Evolutionary conservation across 805 yeast genomes (phyloP).

Genomic region (Zygotorulaspora sp.): DNA sequence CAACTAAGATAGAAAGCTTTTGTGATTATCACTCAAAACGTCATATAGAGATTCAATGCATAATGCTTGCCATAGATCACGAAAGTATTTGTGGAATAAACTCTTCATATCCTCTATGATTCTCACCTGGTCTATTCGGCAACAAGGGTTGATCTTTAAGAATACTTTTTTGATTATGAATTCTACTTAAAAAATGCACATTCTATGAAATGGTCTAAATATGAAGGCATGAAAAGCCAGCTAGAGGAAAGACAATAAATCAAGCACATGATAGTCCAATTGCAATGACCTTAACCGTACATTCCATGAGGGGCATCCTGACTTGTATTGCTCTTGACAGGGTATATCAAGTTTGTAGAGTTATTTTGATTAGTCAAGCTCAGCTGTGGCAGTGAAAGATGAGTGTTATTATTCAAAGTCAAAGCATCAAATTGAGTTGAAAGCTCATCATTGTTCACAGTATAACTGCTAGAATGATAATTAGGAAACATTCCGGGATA

Average conservation of each 20-base stretch:
- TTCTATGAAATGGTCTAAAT: conserved; percentile 1
- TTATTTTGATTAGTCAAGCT: conserved; percentile 27
- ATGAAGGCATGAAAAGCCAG: neutral
- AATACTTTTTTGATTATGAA: too few relatives aligned
- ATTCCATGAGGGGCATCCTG: conserved; percentile 13
- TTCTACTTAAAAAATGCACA: conserved; percentile 1
- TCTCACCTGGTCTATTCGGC: too few relatives aligned
- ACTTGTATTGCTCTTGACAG: conserved; percentile 14
- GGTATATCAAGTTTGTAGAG: conserved; percentile 13
- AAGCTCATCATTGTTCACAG: conserved; percentile 25
- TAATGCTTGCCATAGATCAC: too few relatives aligned
- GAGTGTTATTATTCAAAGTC: conserved; percentile 28
- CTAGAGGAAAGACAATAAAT: neutral
- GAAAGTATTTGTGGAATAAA: too few relatives aligned
- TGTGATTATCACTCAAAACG: conserved; percentile 12
- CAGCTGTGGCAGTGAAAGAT: conserved; percentile 30
- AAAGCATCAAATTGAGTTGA: conserved; percentile 31
- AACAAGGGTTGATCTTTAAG: too few relatives aligned
- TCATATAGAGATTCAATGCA: too few relatives aligned
- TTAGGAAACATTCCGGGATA: conserved; percentile 35
- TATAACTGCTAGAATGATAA: conserved; percentile 13
- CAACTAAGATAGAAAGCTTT: conserved; percentile 6
- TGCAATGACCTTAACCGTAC: conserved; percentile 6
- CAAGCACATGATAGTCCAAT: neutral
- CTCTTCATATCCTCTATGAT: too few relatives aligned